phyloP scores from a whole-genome alignment of 257 asterid species.

The Nicotiana attenuata region DNA sequence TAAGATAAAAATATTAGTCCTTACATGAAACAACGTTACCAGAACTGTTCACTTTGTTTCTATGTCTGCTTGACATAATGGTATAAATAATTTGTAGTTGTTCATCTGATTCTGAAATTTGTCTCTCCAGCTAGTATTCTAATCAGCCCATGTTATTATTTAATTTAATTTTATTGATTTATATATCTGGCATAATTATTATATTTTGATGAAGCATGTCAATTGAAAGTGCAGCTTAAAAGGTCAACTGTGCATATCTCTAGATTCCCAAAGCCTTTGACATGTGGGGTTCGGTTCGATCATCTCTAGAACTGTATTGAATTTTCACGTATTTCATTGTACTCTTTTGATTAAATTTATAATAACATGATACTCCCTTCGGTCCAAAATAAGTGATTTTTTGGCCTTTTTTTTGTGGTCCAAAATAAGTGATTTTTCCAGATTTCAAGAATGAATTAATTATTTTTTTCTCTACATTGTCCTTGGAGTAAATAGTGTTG shows the following conservation, averaged over 20 bases:
- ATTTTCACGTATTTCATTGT: neutral
- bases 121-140: slow-evolving; percentile 11
- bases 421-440: no score
- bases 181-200: neutral
- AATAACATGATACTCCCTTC: no score
- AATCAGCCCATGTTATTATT: neutral
- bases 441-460: no score
- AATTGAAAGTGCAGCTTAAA: neutral
- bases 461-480: no score
- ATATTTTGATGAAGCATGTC: neutral
- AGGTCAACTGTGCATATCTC: neutral
- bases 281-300: neutral
- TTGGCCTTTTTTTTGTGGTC: no score
- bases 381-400: no score
- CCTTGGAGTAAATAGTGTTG: no score
- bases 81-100: slow-evolving; percentile 13
- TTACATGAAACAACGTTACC: slow-evolving; percentile 6
- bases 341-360: no score
- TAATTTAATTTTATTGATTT: neutral
- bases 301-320: neutral
- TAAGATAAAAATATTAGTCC: neutral
- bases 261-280: neutral
- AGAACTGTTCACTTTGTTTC: slow-evolving; percentile 33
- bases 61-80: slow-evolving; percentile 33
- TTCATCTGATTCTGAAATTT: slow-evolving; percentile 27